Percentiles rank a stretch among this genome's conserved stretches.
Conservation (phyloP, 805 yeast species). For the Yamadazyma scolyti region DNA sequence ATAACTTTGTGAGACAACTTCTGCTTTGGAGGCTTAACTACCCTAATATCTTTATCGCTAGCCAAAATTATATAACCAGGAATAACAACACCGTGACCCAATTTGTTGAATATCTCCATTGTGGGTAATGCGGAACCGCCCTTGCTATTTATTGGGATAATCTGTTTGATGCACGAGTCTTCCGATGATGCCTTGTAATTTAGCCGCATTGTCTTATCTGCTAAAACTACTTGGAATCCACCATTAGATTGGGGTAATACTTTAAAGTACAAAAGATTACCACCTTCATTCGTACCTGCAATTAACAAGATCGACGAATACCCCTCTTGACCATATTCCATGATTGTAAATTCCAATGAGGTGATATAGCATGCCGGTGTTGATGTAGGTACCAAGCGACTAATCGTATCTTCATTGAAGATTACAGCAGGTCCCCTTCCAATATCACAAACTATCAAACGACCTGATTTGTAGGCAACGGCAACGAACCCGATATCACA, state of each 20-base stretch:
- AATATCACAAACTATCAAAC: constrained; percentile 64
- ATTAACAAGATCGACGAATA: constrained; percentile 69
- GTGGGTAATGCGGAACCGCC: constrained; percentile 70
- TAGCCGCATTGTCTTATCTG: constrained; percentile 38
- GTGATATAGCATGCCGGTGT: constrained; percentile 44
- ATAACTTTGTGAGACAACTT: constrained; percentile 64
- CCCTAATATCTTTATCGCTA: constrained; percentile 58
- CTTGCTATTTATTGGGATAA: constrained; percentile 56
- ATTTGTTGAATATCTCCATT: constrained; percentile 49
- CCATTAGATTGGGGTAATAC: constrained; percentile 56
- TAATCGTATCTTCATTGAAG: constrained; percentile 31
- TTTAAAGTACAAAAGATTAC: constrained; percentile 57
- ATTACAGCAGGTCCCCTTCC: constrained; percentile 74
- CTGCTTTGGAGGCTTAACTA: constrained; percentile 55
- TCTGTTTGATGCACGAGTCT: constrained; percentile 47
- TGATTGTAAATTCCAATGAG: constrained; percentile 66
- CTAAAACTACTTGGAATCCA: constrained; percentile 58
- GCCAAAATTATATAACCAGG: constrained; percentile 60
- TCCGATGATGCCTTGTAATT: constrained; percentile 42
- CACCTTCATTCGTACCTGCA: constrained; percentile 78
- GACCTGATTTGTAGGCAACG: constrained; percentile 74
- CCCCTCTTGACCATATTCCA: constrained; percentile 62
- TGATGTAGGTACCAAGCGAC: constrained; percentile 28
- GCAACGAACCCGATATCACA: constrained; percentile 83
- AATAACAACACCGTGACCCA: constrained; percentile 58